Conservation (phyloP, 257 asterid genomes). For the Capsicum chinense region DNA sequence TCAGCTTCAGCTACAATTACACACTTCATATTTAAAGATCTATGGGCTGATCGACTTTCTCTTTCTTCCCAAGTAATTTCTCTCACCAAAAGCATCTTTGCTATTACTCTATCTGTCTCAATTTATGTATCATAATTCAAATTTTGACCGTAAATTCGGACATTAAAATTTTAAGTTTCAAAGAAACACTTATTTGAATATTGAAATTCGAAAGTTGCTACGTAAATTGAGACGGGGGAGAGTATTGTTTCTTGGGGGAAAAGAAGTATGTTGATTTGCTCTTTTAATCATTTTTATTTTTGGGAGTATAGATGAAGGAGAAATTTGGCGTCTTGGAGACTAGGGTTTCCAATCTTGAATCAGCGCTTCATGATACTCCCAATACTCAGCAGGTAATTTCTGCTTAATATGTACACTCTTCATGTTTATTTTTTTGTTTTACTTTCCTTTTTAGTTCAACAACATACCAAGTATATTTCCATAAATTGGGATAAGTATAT, state of each 20-base stretch:
- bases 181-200: too few species aligned
- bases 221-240: too few species aligned
- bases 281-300: neutral
- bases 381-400: constrained; percentile 45
- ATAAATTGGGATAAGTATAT: too few species aligned
- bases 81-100: neutral
- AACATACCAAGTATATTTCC: too few species aligned
- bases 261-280: neutral
- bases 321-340: constrained; percentile 53
- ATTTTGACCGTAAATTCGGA: too few species aligned
- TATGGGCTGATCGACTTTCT: constrained; percentile 55
- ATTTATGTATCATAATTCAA: too few species aligned
- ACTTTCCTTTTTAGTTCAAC: too few species aligned
- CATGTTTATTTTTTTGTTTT: too few species aligned
- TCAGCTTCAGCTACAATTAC: constrained; percentile 62
- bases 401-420: too few species aligned
- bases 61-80: constrained; percentile 53
- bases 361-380: constrained; percentile 38
- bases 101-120: too few species aligned
- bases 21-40: constrained; percentile 63
- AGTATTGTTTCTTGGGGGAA: neutral
- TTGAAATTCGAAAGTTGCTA: too few species aligned
- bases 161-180: too few species aligned
- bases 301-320: constrained; percentile 47
- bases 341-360: constrained; percentile 67